phyloP scores from a whole-genome alignment of 192 early-diverging fungal genomes.

The Entomortierella parvispora region DNA sequence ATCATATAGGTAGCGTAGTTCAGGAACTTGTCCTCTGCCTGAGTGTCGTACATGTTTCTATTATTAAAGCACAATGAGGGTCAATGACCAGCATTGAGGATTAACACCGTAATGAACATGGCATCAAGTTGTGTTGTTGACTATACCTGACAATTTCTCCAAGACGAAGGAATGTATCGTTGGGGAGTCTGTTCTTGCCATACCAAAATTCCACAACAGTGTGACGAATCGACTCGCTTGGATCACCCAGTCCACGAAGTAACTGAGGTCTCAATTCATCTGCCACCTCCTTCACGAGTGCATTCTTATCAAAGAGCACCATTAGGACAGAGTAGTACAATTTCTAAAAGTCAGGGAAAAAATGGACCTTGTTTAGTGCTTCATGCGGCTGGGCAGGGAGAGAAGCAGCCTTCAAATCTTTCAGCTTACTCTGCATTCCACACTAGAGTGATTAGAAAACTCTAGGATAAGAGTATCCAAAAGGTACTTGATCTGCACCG shows the following conservation, averaged over 20 bases:
- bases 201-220: conserved; percentile 56
- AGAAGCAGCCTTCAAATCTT: too few species aligned
- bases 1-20: conserved; percentile 68
- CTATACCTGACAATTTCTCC: conserved; percentile 55
- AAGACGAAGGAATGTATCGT: conserved; percentile 47
- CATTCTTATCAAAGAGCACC: conserved; percentile 31
- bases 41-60: conserved; percentile 69
- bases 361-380: neutral
- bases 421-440: conserved; percentile 65
- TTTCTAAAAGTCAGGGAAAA: conserved; percentile 33
- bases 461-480: conserved; percentile 54
- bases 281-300: conserved; percentile 4
- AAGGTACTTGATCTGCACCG: conserved; percentile 59
- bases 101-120: too few species aligned
- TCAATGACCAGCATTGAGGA: too few species aligned
- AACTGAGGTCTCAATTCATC: conserved; percentile 46
- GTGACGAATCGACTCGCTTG: conserved; percentile 46
- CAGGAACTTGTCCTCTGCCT: conserved; percentile 71
- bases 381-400: neutral
- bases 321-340: conserved; percentile 60
- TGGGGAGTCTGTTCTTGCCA: conserved; percentile 37
- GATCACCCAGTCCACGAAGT: conserved; percentile 58
- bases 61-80: neutral
- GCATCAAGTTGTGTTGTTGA: too few species aligned
- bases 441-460: conserved; percentile 63